These are phyloP conservation scores for Graphilbum fragrans DNA, from an alignment of 2,329 filamentous ascomycete species.

Conservation along the genomic window DNA sequence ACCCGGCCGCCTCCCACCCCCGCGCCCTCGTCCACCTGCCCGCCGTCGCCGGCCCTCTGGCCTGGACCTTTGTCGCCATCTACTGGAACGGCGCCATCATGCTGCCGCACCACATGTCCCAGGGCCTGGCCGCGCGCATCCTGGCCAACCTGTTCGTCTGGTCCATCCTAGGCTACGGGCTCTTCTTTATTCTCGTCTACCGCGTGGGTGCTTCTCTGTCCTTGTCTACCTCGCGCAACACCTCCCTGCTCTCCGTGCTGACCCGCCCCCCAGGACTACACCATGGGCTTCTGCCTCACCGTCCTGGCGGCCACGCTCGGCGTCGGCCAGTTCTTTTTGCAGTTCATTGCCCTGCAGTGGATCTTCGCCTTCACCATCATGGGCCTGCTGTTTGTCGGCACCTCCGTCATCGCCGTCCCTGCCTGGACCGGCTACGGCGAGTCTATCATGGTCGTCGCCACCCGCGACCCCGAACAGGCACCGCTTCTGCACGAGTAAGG, in stretches of 20 bases:
- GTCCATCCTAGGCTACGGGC: slow-evolving; percentile 64
- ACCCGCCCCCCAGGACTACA: slow-evolving; percentile 40
- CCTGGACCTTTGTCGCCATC: slow-evolving; percentile 75
- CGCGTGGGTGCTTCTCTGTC: slow-evolving; percentile 36
- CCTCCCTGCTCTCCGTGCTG: neutral
- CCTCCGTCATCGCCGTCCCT: slow-evolving; percentile 52
- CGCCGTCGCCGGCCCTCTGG: slow-evolving; percentile 64
- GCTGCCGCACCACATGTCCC: slow-evolving; percentile 44
- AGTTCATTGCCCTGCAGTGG: slow-evolving; percentile 75
- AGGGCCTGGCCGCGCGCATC: slow-evolving; percentile 58
- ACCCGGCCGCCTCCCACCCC: slow-evolving; percentile 51
- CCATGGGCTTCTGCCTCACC: slow-evolving; percentile 69
- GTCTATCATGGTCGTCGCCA: slow-evolving; percentile 9
- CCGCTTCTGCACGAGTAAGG: slow-evolving; percentile 41
- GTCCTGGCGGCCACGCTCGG: slow-evolving; percentile 64
- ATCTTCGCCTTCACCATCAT: slow-evolving; percentile 85
- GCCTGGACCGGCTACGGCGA: slow-evolving; percentile 46
- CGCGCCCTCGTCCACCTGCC: slow-evolving; percentile 57
- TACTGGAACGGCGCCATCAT: slow-evolving; percentile 85
- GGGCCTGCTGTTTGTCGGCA: slow-evolving; percentile 57
- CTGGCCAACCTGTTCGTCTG: slow-evolving; percentile 83
- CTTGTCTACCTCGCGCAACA: neutral
- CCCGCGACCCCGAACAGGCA: slow-evolving; percentile 43
- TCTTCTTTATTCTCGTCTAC: slow-evolving; percentile 62
- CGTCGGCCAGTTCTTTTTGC: slow-evolving; percentile 61